phyloP scores from a whole-genome alignment of 2,329 filamentous ascomycete species.

The Rhynchosporium agropyri region DNA sequence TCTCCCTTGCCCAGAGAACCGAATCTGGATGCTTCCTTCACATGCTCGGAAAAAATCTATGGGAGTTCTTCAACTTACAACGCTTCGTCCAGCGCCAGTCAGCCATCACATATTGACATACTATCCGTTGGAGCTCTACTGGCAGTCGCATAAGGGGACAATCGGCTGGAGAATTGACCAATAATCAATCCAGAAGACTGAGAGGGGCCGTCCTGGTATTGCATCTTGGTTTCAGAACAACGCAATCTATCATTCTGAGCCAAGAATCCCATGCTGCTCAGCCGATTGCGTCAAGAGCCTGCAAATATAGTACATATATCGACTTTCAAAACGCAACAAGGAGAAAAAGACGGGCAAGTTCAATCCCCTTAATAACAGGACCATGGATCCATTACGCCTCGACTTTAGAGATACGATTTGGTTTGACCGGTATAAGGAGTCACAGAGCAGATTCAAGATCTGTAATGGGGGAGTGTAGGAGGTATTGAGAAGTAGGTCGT shows the following conservation, averaged over 20 bases:
- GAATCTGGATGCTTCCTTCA: not conserved
- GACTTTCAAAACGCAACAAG: not conserved
- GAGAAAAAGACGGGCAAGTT: not conserved
- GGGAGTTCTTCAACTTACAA: not conserved
- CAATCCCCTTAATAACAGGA: conserved; percentile 12
- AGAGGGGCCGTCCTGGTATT: not conserved
- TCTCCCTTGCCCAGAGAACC: not conserved
- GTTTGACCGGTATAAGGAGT: not conserved
- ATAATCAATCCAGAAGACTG: not conserved
- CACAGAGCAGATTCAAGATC: not conserved
- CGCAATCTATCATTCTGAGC: not conserved
- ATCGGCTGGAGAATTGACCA: not conserved
- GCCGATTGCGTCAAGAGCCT: not conserved
- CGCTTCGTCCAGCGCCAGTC: conserved; percentile 13
- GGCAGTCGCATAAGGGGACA: conserved; percentile 5
- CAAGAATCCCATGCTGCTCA: not conserved
- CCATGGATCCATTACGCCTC: conserved; percentile 10
- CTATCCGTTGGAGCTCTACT: not conserved
- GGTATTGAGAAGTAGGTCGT: conserved; percentile 4
- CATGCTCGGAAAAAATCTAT: not conserved
- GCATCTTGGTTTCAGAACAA: not conserved
- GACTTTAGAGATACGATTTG: not conserved
- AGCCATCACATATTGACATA: conserved; percentile 7
- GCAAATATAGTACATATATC: not conserved
- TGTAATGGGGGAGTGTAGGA: not conserved